Percentiles rank a stretch among this genome's conserved stretches.
These are phyloP conservation scores for Leishmania arabica DNA, from an alignment of 208 protist genomes.

Conservation along the genomic window DNA sequence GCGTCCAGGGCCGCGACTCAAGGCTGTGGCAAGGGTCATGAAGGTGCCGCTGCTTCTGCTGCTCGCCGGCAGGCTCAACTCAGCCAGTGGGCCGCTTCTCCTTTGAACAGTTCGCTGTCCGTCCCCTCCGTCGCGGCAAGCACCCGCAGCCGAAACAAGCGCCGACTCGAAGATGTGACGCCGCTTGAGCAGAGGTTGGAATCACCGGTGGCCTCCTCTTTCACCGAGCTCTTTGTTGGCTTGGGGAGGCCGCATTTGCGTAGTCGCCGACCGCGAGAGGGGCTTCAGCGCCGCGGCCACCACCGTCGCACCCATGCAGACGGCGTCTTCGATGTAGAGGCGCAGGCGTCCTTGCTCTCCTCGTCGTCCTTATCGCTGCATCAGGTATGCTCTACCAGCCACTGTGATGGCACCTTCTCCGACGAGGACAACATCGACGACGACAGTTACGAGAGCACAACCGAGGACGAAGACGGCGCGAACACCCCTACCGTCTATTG, in stretches of 20 bases:
- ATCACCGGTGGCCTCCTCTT: background rate
- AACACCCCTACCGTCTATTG: slow-evolving; percentile 31
- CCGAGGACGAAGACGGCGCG: slow-evolving; percentile 23
- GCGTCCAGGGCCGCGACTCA: slow-evolving; percentile 1
- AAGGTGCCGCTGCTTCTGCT: background rate
- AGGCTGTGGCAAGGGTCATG: background rate
- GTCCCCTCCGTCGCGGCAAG: background rate
- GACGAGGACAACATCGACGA: slow-evolving; percentile 8
- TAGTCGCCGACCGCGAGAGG: background rate
- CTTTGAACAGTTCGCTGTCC: background rate
- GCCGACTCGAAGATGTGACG: background rate
- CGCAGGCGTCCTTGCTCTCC: background rate
- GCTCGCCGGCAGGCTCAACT: background rate
- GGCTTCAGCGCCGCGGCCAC: background rate
- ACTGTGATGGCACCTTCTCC: background rate
- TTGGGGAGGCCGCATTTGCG: slow-evolving; percentile 21
- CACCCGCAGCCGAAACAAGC: background rate
- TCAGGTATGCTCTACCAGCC: background rate
- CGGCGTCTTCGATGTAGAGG: background rate
- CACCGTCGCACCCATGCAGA: background rate
- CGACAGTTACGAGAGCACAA: slow-evolving; percentile 3
- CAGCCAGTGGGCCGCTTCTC: background rate
- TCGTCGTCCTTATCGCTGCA: background rate
- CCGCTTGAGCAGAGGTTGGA: background rate
- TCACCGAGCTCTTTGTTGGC: slow-evolving; percentile 31